A percentile compares a stretch with the other conserved stretches of the same genome.
phyloP scores from a whole-genome alignment of 805 yeast genomes.

The Sungouiozyma intestinalis region DNA sequence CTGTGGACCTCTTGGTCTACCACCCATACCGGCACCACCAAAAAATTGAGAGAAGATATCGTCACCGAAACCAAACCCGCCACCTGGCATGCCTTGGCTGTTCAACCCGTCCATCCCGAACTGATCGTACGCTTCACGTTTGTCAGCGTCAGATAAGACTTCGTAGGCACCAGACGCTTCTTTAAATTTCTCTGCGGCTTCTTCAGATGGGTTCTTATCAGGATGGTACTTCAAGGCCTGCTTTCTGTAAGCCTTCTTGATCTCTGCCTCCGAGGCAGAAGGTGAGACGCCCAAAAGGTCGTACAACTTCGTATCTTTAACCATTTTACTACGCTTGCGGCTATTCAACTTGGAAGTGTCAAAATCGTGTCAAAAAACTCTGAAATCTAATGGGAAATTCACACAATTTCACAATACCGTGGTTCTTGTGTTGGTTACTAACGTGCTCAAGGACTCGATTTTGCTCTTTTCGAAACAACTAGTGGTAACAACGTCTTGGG shows the following conservation, averaged over 20 bases:
- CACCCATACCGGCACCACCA: slow-evolving; percentile 58
- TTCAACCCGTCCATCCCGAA: slow-evolving; percentile 93
- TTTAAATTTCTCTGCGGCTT: slow-evolving; percentile 92
- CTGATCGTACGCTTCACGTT: slow-evolving; percentile 80
- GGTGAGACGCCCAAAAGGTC: slow-evolving; percentile 65
- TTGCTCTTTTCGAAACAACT: background rate
- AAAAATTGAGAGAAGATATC: slow-evolving; percentile 58
- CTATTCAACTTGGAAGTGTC: background rate
- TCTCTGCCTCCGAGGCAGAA: slow-evolving; percentile 56
- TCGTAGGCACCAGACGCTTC: slow-evolving; percentile 85
- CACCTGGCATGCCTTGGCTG: slow-evolving; percentile 64
- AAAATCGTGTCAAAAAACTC: background rate
- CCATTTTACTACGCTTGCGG: slow-evolving; percentile 40
- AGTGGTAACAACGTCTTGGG: background rate
- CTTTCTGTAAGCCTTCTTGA: slow-evolving; percentile 75
- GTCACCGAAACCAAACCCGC: slow-evolving; percentile 37
- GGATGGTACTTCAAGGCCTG: slow-evolving; percentile 77
- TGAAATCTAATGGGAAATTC: background rate
- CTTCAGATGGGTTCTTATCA: slow-evolving; percentile 68
- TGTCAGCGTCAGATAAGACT: slow-evolving; percentile 74
- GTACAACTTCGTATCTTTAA: slow-evolving; percentile 68
- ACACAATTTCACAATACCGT: background rate
- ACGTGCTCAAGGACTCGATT: background rate
- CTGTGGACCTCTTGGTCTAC: slow-evolving; percentile 72
- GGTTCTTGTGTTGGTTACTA: background rate